A percentile compares a stretch with the other conserved stretches of the same genome.
These are phyloP conservation scores for Kwoniella newhampshirensis DNA, from an alignment of 768 basidiomycete species.

Conservation along the genomic window DNA sequence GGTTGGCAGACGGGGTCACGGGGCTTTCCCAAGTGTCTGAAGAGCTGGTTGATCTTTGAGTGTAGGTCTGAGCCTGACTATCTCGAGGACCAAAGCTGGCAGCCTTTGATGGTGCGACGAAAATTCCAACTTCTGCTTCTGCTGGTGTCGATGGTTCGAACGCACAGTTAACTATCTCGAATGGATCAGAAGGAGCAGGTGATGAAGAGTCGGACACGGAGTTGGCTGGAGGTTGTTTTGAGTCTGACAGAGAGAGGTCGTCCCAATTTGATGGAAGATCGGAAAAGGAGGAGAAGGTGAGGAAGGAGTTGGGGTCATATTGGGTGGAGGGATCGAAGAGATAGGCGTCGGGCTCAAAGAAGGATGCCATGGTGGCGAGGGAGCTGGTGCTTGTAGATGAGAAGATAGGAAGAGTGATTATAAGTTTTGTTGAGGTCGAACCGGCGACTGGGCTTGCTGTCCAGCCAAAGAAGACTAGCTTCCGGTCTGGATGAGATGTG, in stretches of 20 bases:
- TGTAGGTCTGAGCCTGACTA: conserved; percentile 1
- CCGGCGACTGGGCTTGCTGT: conserved; percentile 26
- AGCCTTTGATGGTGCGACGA: conserved; percentile 30
- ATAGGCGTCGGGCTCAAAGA: conserved; percentile 37
- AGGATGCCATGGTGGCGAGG: conserved; percentile 32
- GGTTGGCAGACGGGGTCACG: conserved; percentile 30
- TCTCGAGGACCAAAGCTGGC: conserved; percentile 7
- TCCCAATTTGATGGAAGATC: conserved; percentile 26
- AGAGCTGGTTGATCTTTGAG: conserved; percentile 17
- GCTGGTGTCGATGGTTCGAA: conserved; percentile 23
- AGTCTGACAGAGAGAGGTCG: conserved; percentile 1
- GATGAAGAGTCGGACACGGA: conserved; percentile 27
- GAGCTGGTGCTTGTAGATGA: conserved; percentile 12
- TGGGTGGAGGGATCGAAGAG: conserved; percentile 35
- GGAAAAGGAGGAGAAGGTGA: conserved; percentile 45
- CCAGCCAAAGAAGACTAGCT: conserved; percentile 25
- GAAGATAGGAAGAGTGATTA: not conserved
- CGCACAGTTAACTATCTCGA: conserved; percentile 26
- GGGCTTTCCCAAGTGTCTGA: conserved; percentile 36
- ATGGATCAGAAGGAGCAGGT: conserved; percentile 28
- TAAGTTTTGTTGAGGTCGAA: conserved; percentile 12
- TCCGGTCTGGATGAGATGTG: conserved; percentile 4
- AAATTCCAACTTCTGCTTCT: conserved; percentile 29
- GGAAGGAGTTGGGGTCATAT: conserved; percentile 28
- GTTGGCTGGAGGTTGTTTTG: conserved; percentile 8